A percentile compares a stretch with the other conserved stretches of the same genome.
Conservation (phyloP, 805 yeast genomes). For the Wickerhamiella cacticola region DNA sequence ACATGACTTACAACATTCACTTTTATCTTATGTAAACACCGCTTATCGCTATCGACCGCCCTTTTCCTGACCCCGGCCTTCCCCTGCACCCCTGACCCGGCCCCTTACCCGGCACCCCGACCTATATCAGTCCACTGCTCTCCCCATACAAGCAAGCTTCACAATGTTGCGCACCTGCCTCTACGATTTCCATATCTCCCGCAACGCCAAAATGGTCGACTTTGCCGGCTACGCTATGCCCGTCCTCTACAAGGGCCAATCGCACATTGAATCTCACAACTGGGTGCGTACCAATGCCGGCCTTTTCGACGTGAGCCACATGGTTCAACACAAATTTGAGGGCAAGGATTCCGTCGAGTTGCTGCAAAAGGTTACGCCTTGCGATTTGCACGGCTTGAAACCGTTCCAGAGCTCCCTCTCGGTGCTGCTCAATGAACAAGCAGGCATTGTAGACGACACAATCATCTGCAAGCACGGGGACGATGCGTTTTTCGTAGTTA, state of each 20-base stretch:
- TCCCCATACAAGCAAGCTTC: no score
- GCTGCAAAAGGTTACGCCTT: slow-evolving; percentile 75
- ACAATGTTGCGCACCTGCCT: slow-evolving; percentile 55
- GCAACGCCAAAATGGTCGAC: slow-evolving; percentile 86
- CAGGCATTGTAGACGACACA: slow-evolving; percentile 88
- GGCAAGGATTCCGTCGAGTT: slow-evolving; percentile 61
- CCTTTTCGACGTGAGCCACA: slow-evolving; percentile 90
- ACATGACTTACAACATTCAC: no score
- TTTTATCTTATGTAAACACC: no score
- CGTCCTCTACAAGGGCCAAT: slow-evolving; percentile 67
- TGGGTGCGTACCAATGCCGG: slow-evolving; percentile 90
- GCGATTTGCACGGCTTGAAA: slow-evolving; percentile 52
- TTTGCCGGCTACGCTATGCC: slow-evolving; percentile 98
- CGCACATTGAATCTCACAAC: slow-evolving; percentile 84
- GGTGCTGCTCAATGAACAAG: slow-evolving; percentile 58
- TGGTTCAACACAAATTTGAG: slow-evolving; percentile 75
- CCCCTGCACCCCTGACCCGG: no score
- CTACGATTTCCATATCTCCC: slow-evolving; percentile 60
- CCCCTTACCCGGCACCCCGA: no score
- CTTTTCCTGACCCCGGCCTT: no score
- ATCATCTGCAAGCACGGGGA: slow-evolving; percentile 74
- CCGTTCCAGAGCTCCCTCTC: slow-evolving; percentile 59
- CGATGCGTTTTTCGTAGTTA: slow-evolving; percentile 68
- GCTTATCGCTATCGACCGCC: no score
- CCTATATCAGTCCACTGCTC: no score